Evolutionary conservation across 306 rosid species (phyloP), one percentile per base, ranked within the genome.

Genomic region (Abrus pulchellus): DNA sequence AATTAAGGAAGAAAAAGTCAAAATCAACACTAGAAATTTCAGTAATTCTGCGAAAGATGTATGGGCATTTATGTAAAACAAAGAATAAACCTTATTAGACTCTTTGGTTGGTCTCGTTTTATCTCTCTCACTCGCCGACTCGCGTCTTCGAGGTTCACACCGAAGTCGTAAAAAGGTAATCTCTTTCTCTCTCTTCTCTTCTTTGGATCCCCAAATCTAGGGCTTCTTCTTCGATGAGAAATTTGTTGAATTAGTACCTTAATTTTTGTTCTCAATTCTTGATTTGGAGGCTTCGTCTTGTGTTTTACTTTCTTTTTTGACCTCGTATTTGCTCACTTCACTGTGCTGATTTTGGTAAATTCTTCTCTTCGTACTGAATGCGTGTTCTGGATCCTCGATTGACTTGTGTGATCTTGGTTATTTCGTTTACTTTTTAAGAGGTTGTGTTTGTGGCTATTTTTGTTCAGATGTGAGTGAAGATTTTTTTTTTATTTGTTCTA

Each of bases 191-290:
- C 74, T 62, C 55, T 63, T 65, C 68, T 29, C 40, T 47, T 70
- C 61, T 84, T 64, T 71, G 80, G 88, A 90, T 90, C 94, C 98
- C 90, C 88, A 93, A 94, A 90, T 92, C 90, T 90, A 92, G 94
- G 90, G 88, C 86, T 85, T 77, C 77, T 72, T 41, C 71, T 48
- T 40, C 69, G 73, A 53, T 74, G n/a, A 64, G 32, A 82, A 72
- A 59, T 83, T 76, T 34, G 12, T 48, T 2, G 11, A 77, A 14
- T 55, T 36, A 34, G 38, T 54, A 30, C 77, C 71, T 78, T 50
- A 34, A 65, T 74, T 86, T 79, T 84, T 41, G 14, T 62, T 1
- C 34, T 3, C 50, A 13, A 44, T 13, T 66, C 73, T 72, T 1
- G 40, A 43, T 54, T 67, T 68, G 1, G 59, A 77, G 74, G 4